Base-by-base conservation (phyloP, 306 rosid species). In the Quillaja saponaria region DNA sequence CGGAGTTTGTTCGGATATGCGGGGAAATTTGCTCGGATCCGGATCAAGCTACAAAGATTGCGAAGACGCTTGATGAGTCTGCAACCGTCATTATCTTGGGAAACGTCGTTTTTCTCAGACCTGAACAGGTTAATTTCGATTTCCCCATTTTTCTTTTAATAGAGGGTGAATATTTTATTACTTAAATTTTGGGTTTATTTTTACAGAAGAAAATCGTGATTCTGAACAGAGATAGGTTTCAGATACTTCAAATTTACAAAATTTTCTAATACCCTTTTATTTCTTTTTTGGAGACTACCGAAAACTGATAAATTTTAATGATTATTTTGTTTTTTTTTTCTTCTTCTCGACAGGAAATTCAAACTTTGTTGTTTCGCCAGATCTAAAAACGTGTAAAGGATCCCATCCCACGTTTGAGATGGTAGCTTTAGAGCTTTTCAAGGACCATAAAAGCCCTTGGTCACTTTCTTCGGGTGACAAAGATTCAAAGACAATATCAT, bases 1-100 rank as follows among this genome's bases (percentile, higher is more conserved):
- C 81, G 53, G 97, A 87, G 45, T 84, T 81, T 8, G 51, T 76
- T 47, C 59, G 84, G 66, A 82, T 88, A 47, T 91, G 97, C 64
- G 42, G 53, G 1, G 95, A 85, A 16, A 71, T 54, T 19, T 78
- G 81, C 35, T 49, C 76, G 14, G 78, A 86, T 77, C 71, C 49
- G 21, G 85, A 84, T 53, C 80, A 75, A 46, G 95, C 87, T 1
- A 21, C 67, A 10, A 54, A 51, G 48, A 69, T 91, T 33, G 91
- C 87, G 0, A 83, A 80, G 64, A 72, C 60, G 91, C 75, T 91
- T 7, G 97, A 91, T 37, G 83, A 78, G 58, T 80, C 85, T 9
- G 91, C 91, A 8, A 63, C 76, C 51, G 97, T 91, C 14, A 81
- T 91, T 76, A 68, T 87, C 6, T 68, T 87, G 66, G 97, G 97